Evolutionary conservation across 1,284 basidiomycete species (phyloP), one percentile per base, ranked within the genome.

Genomic region (Boletus chippewaensis): DNA sequence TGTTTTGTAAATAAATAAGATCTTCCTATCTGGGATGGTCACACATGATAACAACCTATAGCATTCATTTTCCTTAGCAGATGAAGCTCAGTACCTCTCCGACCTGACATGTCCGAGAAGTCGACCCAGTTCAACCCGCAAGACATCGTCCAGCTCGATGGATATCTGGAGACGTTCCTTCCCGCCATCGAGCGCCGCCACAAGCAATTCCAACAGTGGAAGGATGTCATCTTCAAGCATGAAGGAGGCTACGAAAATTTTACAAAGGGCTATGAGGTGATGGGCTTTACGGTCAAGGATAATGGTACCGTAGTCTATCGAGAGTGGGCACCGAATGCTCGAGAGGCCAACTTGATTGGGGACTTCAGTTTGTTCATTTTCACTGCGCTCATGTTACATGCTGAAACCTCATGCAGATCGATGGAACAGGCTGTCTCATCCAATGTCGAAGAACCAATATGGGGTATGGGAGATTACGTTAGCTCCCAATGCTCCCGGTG

Each of bases 321-420:
- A 61, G 95, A 99, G 67, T 99, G 95, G 95, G 95, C 95, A 6
- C 94, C 95, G 0, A 92, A 91, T 60, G 95, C 87, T 12, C 73
- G 68, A 42, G 83, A 87, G 61, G 95, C 95, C 1, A 78, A 75
- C 60, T 73, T 99, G 50, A 93, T 94, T 63, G 95, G 95, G 46
- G 95, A 99, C 44, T 99, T 99, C 75, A 99, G 93, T 95, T 56
- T 70, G 91, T 80, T 36, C 12, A 41, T 11, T 24, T 24, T 28
- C 28, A 45, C 38, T 26, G 31, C 20, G 12, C 15, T 16, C 7
- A 13, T 20, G 26, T 34, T 32, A 46, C 45, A 41, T 42, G 18
- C 22, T 49, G 31, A 54, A 29, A 40, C 31, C 22, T 39, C 50
- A 48, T 47, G n/a, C 59, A 95, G 93, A 98, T 70, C 72, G 77